Conservation (phyloP, 495 filamentous ascomycete species). For the Pseudomonodictys pantanalensis region DNA sequence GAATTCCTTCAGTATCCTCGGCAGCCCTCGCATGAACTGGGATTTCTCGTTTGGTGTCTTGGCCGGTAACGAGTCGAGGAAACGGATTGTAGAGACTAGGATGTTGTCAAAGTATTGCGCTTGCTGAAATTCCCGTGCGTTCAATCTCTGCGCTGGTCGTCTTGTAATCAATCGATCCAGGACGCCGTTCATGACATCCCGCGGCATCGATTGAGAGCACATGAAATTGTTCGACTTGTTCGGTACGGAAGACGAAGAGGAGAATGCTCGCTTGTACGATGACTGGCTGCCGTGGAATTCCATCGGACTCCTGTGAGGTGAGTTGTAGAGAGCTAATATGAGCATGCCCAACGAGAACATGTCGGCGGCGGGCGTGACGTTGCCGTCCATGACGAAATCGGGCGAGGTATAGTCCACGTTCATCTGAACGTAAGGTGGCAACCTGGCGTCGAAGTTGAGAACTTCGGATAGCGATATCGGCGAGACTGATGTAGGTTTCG, state of each 20-base stretch:
- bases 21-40: slow-evolving; percentile 84
- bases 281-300: slow-evolving; percentile 73
- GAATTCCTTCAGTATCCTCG: slow-evolving; percentile 82
- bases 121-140: slow-evolving; percentile 87
- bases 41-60: slow-evolving; percentile 90
- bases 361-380: slow-evolving; percentile 74
- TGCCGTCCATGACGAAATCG: slow-evolving; percentile 86
- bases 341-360: slow-evolving; percentile 91
- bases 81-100: slow-evolving; percentile 90
- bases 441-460: slow-evolving; percentile 78
- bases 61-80: slow-evolving; percentile 82
- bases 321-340: slow-evolving; percentile 87
- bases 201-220: slow-evolving; percentile 72
- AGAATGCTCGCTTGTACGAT: slow-evolving; percentile 77
- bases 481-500: slow-evolving; percentile 63
- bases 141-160: slow-evolving; percentile 79
- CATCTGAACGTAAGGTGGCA: slow-evolving; percentile 80
- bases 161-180: slow-evolving; percentile 82
- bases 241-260: slow-evolving; percentile 71
- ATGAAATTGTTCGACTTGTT: slow-evolving; percentile 78
- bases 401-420: slow-evolving; percentile 91
- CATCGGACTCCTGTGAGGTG: slow-evolving; percentile 81
- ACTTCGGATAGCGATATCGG: slow-evolving; percentile 79
- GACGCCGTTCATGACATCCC: slow-evolving; percentile 68
- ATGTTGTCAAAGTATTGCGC: slow-evolving; percentile 96